Percentiles rank a stretch among this genome's conserved stretches.
Evolutionary conservation across 1,284 basidiomycete genomes (phyloP).

Genomic region (Heterobasidion occidentale): DNA sequence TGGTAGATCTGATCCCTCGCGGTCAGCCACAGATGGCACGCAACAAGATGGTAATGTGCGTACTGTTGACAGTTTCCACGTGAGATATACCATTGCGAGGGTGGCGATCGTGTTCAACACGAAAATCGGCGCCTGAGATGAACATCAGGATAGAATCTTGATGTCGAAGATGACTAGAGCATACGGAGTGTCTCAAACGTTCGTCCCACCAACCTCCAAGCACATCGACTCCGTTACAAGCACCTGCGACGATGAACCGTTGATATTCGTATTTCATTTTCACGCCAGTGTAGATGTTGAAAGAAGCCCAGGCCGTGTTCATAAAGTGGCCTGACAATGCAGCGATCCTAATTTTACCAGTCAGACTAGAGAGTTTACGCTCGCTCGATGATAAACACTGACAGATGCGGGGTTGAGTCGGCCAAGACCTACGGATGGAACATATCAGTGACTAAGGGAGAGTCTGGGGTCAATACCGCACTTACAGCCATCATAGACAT

Average conservation of each 20-base stretch:
- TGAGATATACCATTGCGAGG: neutral
- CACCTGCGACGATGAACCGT: neutral
- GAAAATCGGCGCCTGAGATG: neutral
- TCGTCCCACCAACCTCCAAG: neutral
- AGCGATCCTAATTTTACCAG: neutral
- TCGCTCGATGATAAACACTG: neutral
- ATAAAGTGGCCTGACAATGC: neutral
- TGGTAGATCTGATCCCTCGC: neutral
- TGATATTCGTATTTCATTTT: neutral
- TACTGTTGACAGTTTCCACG: neutral
- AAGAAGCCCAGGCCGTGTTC: neutral
- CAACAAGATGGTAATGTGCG: neutral
- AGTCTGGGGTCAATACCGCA: neutral
- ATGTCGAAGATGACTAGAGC: neutral
- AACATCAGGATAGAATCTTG: no score
- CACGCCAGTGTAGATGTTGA: neutral
- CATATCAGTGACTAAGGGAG: neutral
- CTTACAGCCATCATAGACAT: neutral
- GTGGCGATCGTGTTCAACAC: neutral
- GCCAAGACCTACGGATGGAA: neutral
- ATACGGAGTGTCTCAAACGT: neutral
- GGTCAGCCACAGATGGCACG: neutral
- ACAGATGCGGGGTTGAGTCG: neutral
- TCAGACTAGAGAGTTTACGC: no score
- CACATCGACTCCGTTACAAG: neutral